These are phyloP conservation scores for Daldinia sp. DNA, from an alignment of 2,329 filamentous ascomycete species.

Conservation along the genomic window DNA sequence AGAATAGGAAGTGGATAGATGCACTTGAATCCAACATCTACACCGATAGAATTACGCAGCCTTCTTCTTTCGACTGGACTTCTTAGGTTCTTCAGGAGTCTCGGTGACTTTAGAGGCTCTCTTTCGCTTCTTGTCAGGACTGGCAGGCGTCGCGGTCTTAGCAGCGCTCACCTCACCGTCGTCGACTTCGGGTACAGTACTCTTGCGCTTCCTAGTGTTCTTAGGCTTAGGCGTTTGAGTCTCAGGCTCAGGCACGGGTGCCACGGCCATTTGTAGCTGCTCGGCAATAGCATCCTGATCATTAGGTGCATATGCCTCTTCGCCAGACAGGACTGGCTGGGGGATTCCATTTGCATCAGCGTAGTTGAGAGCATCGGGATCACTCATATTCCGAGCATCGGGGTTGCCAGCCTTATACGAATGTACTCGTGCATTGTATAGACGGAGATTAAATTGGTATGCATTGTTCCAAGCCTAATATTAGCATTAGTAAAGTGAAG, in stretches of 20 bases:
- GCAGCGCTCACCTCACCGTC: slow-evolving; percentile 52
- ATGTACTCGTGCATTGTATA: slow-evolving; percentile 71
- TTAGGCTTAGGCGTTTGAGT: slow-evolving; percentile 67
- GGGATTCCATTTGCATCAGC: slow-evolving; percentile 66
- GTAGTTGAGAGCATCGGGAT: slow-evolving; percentile 67
- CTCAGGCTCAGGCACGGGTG: slow-evolving; percentile 48
- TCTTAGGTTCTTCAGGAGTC: slow-evolving; percentile 65
- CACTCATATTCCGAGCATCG: slow-evolving; percentile 66
- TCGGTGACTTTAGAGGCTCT: slow-evolving; percentile 65
- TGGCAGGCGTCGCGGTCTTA: slow-evolving; percentile 55
- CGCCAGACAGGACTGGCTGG: slow-evolving; percentile 59
- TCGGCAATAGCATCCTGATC: slow-evolving; percentile 67
- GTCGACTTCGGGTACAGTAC: slow-evolving; percentile 56
- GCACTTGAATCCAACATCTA: slow-evolving; percentile 6
- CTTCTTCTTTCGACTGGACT: slow-evolving; percentile 67
- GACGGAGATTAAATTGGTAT: slow-evolving; percentile 72
- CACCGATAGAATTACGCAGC: slow-evolving; percentile 46
- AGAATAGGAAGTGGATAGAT: neutral
- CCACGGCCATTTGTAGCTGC: slow-evolving; percentile 60
- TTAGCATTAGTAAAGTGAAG: slow-evolving; percentile 23
- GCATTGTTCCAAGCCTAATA: slow-evolving; percentile 68
- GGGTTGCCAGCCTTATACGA: slow-evolving; percentile 69
- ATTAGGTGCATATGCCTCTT: slow-evolving; percentile 53
- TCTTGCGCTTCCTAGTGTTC: slow-evolving; percentile 65
- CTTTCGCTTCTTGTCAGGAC: slow-evolving; percentile 71